These are phyloP conservation scores for Macrocybe gigantea DNA, from an alignment of 768 basidiomycete genomes.

Conservation along the genomic window DNA sequence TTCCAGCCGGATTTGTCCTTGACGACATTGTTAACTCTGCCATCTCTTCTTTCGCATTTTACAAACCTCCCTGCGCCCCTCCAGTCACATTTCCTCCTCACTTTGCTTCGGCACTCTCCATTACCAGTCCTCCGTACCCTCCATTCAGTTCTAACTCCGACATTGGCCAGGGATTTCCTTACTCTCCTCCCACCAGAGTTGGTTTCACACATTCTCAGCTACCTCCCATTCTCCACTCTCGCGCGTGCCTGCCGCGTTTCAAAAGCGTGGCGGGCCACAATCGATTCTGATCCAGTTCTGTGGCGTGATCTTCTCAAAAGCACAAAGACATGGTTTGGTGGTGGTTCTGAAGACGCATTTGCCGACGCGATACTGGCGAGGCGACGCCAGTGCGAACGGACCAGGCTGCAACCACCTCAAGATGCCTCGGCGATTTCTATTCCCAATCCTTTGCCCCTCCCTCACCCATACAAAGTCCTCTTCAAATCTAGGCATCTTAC, in stretches of 20 bases:
- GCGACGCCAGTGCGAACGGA: slow-evolving; percentile 39
- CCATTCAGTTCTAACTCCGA: slow-evolving; percentile 83
- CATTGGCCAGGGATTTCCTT: slow-evolving; percentile 92
- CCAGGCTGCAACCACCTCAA: slow-evolving; percentile 4
- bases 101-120: slow-evolving; percentile 86
- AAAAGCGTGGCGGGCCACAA: slow-evolving; percentile 83
- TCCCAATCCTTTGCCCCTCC: slow-evolving; percentile 39
- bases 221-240: slow-evolving; percentile 75
- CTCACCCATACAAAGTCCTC: slow-evolving; percentile 87
- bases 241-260: slow-evolving; percentile 87
- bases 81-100: slow-evolving; percentile 92
- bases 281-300: slow-evolving; percentile 84
- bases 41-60: slow-evolving; percentile 78
- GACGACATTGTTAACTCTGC: slow-evolving; percentile 81
- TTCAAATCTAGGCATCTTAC: slow-evolving; percentile 89
- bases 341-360: slow-evolving; percentile 77
- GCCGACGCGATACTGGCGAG: slow-evolving; percentile 64
- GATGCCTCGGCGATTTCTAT: neutral
- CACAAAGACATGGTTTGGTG: slow-evolving; percentile 87
- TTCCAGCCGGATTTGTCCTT: slow-evolving; percentile 79
- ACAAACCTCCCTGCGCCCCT: slow-evolving; percentile 70
- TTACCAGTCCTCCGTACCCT: slow-evolving; percentile 87
- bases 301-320: slow-evolving; percentile 85
- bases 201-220: slow-evolving; percentile 82
- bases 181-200: slow-evolving; percentile 89